Evolutionary conservation across 2,329 filamentous ascomycete genomes (phyloP).

Genomic region (Fusarium setosum): DNA sequence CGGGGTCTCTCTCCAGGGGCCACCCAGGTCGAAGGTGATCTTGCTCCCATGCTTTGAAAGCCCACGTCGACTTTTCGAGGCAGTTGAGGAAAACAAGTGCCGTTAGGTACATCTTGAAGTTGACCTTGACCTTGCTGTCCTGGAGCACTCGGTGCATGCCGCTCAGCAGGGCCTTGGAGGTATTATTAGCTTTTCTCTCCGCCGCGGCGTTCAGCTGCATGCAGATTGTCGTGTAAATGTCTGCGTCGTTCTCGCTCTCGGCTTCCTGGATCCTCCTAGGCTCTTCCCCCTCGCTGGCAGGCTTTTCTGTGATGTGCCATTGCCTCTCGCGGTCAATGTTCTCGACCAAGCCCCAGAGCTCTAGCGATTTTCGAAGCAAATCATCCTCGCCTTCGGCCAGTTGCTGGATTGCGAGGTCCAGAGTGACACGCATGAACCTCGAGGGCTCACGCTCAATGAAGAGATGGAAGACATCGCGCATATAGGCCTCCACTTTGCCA

Average conservation of each 20-base stretch:
- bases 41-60: constrained; percentile 76
- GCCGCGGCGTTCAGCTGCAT: constrained; percentile 74
- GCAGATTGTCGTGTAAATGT: constrained; percentile 70
- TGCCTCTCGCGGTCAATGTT: constrained; percentile 73
- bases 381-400: constrained; percentile 62
- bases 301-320: constrained; percentile 67
- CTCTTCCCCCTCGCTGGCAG: constrained; percentile 53
- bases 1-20: constrained; percentile 69
- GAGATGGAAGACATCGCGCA: constrained; percentile 66
- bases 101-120: constrained; percentile 71
- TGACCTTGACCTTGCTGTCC: constrained; percentile 69
- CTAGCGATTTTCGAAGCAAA: constrained; percentile 67
- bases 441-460: constrained; percentile 71
- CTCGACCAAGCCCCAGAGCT: constrained; percentile 74
- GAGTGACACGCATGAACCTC: constrained; percentile 67
- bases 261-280: constrained; percentile 62
- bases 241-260: constrained; percentile 60
- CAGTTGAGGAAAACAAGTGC: constrained; percentile 73
- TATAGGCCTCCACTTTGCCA: constrained; percentile 68
- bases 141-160: constrained; percentile 71
- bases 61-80: constrained; percentile 76
- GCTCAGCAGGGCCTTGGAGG: constrained; percentile 68
- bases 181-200: constrained; percentile 71
- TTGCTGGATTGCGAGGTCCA: constrained; percentile 63
- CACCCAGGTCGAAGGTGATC: constrained; percentile 68